phyloP scores from a whole-genome alignment of 164 flowering plant species.

The Euptelea pleiosperma region DNA sequence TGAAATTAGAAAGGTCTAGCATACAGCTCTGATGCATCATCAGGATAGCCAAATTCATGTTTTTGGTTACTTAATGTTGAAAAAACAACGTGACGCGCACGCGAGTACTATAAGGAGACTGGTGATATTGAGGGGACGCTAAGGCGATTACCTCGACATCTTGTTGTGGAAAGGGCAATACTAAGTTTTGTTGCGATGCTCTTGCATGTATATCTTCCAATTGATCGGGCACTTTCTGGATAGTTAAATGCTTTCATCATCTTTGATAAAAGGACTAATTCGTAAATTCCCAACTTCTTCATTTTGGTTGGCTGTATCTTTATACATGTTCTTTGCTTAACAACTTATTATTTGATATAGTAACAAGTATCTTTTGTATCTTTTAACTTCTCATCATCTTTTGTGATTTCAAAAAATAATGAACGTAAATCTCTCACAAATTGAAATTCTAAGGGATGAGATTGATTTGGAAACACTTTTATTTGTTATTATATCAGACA shows the following conservation, averaged over 20 bases:
- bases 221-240: neutral
- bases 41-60: conserved; percentile 2
- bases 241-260: neutral
- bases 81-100: conserved; percentile 61
- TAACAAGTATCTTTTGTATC: too few species aligned
- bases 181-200: conserved; percentile 41
- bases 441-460: too few species aligned
- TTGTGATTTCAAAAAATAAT: too few species aligned
- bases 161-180: conserved; percentile 86
- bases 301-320: too few species aligned
- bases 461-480: too few species aligned
- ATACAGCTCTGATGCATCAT: neutral
- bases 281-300: too few species aligned
- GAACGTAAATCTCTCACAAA: too few species aligned
- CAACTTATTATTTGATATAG: too few species aligned
- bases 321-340: too few species aligned
- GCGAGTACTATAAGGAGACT: conserved; percentile 77
- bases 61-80: conserved; percentile 44
- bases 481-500: too few species aligned
- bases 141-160: conserved; percentile 65
- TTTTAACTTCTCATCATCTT: too few species aligned
- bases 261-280: too few species aligned
- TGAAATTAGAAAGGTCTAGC: neutral
- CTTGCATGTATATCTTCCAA: neutral
- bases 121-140: conserved; percentile 79